A percentile compares a stretch with the other conserved stretches of the same genome.
These are phyloP conservation scores for Eustoma russellianum DNA, from an alignment of 257 asterid genomes.

Conservation along the genomic window DNA sequence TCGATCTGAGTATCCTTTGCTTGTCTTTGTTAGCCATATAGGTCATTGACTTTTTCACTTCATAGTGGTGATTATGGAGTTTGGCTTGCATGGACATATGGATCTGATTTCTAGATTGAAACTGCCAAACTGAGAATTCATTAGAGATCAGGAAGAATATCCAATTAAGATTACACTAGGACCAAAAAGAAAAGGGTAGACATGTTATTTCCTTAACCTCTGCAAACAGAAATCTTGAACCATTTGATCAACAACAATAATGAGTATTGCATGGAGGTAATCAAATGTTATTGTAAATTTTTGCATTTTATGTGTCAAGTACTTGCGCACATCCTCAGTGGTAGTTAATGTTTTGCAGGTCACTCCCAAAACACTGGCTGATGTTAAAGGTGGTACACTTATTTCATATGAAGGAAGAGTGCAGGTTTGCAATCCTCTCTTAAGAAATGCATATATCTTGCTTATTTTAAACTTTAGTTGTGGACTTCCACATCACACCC, in stretches of 20 bases:
- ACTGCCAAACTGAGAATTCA: too few relatives aligned
- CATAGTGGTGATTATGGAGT: too few relatives aligned
- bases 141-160: too few relatives aligned
- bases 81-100: not conserved
- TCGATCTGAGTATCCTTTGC: slow-evolving; percentile 89
- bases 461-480: not conserved
- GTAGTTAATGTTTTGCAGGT: slow-evolving; percentile 48
- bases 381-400: too few relatives aligned
- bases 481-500: too few relatives aligned
- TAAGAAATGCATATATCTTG: not conserved
- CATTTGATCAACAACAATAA: slow-evolving; percentile 76
- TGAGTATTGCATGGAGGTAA: slow-evolving; percentile 97
- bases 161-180: not conserved
- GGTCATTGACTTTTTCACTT: too few relatives aligned
- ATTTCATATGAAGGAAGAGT: too few relatives aligned
- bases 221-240: slow-evolving; percentile 60
- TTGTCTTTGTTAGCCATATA: not conserved
- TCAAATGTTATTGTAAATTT: not conserved
- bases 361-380: too few relatives aligned
- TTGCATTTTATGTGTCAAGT: not conserved
- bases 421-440: too few relatives aligned
- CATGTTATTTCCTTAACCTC: slow-evolving; percentile 33
- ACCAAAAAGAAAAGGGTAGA: not conserved
- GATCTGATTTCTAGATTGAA: not conserved
- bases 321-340: not conserved